phyloP scores from a whole-genome alignment of 768 basidiomycete genomes.

The Serendipita sp. region DNA sequence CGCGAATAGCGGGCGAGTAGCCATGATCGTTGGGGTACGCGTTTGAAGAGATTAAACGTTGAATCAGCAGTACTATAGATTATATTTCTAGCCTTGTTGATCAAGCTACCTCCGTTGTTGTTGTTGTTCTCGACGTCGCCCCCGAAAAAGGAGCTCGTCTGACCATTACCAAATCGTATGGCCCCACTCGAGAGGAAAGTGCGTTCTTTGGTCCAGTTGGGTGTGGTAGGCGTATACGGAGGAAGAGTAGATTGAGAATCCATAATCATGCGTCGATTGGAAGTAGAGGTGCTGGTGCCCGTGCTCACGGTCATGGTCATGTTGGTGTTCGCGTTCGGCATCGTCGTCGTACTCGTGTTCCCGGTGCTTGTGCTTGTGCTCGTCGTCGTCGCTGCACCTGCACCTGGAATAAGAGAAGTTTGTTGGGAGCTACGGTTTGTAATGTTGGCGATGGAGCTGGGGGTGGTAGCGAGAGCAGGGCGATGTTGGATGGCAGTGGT shows the following conservation, averaged over 20 bases:
- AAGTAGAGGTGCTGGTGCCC: no score
- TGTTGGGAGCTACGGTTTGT: no score
- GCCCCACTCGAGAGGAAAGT: neutral
- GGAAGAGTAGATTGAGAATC: neutral
- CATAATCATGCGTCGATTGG: neutral
- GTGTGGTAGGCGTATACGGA: neutral
- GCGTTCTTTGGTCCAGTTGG: neutral
- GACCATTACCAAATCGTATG: neutral
- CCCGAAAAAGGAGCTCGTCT: neutral
- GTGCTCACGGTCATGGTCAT: neutral
- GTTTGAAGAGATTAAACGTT: no score
- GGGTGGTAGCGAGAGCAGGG: neutral
- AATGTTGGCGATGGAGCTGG: neutral
- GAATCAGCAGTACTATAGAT: no score
- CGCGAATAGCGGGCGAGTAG: no score
- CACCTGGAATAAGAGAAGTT: no score
- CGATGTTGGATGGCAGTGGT: constrained; percentile 4
- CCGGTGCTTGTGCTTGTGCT: no score
- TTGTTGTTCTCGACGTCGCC: neutral
- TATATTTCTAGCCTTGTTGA: neutral
- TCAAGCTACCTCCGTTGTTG: neutral
- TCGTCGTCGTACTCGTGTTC: neutral
- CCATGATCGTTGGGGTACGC: no score
- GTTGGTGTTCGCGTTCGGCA: neutral
- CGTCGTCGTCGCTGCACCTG: no score